A percentile compares a stretch with the other conserved stretches of the same genome.
These are phyloP conservation scores for Leptomonas seymouri DNA, from an alignment of 208 protist genomes.

Conservation along the genomic window DNA sequence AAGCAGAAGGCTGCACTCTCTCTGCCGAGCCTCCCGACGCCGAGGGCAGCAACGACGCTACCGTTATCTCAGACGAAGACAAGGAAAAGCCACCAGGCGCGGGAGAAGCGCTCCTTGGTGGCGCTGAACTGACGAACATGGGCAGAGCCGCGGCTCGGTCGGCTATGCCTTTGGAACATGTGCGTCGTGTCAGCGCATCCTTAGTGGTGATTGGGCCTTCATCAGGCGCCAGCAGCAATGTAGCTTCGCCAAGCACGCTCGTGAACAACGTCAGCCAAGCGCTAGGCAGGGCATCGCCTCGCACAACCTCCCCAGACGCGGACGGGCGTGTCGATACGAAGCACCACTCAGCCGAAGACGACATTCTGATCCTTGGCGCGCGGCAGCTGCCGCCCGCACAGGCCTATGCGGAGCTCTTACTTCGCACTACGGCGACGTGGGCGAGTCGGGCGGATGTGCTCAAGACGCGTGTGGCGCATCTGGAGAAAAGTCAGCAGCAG, in stretches of 20 bases:
- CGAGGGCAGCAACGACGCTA: slow-evolving; percentile 16
- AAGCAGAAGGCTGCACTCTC: too few species aligned
- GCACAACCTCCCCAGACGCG: neutral
- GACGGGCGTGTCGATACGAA: neutral
- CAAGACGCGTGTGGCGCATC: slow-evolving; percentile 39
- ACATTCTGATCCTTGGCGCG: slow-evolving; percentile 46
- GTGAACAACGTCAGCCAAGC: neutral
- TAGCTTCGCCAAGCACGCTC: neutral
- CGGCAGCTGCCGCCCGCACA: slow-evolving; percentile 42
- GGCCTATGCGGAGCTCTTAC: slow-evolving; percentile 56
- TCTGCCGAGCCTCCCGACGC: neutral
- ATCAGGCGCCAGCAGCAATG: neutral
- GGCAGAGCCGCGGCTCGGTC: neutral
- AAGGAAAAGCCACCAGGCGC: too few species aligned
- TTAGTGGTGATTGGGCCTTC: neutral
- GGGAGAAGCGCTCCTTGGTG: neutral
- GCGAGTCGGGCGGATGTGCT: slow-evolving; percentile 41
- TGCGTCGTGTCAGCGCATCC: neutral
- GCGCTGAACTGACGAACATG: neutral
- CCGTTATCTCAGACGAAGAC: neutral
- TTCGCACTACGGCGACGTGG: slow-evolving; percentile 36
- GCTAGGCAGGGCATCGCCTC: neutral
- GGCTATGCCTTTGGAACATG: neutral
- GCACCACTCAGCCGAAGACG: slow-evolving; percentile 21
- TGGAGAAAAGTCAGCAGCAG: slow-evolving; percentile 44